Base-by-base conservation (phyloP, 768 basidiomycete species). In the Podaxis rugospora region DNA sequence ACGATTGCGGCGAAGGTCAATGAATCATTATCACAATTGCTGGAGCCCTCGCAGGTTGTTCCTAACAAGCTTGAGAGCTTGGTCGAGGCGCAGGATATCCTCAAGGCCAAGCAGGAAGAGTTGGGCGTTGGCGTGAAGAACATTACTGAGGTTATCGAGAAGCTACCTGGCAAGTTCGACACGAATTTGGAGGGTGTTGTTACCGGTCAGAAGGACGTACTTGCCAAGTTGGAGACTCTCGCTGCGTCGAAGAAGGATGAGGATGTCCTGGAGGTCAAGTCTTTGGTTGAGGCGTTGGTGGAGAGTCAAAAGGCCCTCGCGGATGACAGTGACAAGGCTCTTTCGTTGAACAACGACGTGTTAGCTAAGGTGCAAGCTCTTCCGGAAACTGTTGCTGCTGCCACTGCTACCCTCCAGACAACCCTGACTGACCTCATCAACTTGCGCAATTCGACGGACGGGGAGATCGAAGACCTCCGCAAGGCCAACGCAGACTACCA, bases 391-490 rank as follows among this genome's bases (percentile, higher is more conserved):
- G 77, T 93, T 58, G 72, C 80, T 14, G 69, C 80, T 16, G 78
- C 84, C 0, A 81, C 80, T 18, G 77, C 78, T 54, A 78, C 79
- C 40, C 69, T 93, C 13, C 85, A 90, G 65, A 79, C 76, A 39
- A 80, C 83, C 11, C 81, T 89, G 57, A 79, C 83, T 9, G 89
- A 90, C 59, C 78, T 92, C 36, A 75, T 80, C 6, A 70, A 82
- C 9, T 81, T 86, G 2, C 82, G 81, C 16, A 83, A 86, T 62
- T 76, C 77, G 6, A 76, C 79, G 27, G 84, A 83, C 68, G 81
- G 80, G 51, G 89, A 92, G 66, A 70, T 86, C 28, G 89, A 92
- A 9, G 90, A 93, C 56, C 76, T 90, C 59, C 83, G 85, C 47
- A 83, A 82, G 62, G 66, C 77, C 16, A 92, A 90, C 69, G 75